These are phyloP conservation scores for Boletus rex-veris DNA, from an alignment of 768 basidiomycete genomes.

Conservation along the genomic window DNA sequence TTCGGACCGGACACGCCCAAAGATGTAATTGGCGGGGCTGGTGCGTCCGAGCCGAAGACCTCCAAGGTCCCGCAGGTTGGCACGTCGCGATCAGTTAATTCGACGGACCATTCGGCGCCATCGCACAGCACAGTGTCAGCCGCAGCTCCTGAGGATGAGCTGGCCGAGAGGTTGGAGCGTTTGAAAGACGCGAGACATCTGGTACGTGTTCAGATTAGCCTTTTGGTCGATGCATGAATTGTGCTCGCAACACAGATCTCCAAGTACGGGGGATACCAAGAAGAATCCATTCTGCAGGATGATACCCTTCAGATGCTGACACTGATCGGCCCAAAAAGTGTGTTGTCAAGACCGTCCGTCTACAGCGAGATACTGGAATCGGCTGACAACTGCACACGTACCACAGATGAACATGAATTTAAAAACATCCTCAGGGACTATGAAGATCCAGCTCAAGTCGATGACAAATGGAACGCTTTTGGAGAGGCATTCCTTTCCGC, in stretches of 20 bases:
- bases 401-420: slow-evolving; percentile 15
- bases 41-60: slow-evolving; percentile 1
- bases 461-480: slow-evolving; percentile 20
- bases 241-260: slow-evolving; percentile 17
- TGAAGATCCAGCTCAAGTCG: slow-evolving; percentile 11
- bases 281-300: slow-evolving; percentile 20
- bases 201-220: slow-evolving; percentile 9
- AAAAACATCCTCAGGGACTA: slow-evolving; percentile 14
- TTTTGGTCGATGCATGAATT: background rate
- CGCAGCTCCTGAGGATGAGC: slow-evolving; percentile 10
- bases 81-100: slow-evolving; percentile 4
- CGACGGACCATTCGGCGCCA: background rate
- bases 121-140: background rate
- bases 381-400: background rate
- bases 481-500: slow-evolving; percentile 20
- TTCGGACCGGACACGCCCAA: slow-evolving; percentile 16
- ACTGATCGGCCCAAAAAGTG: slow-evolving; percentile 19
- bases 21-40: slow-evolving; percentile 6
- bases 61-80: slow-evolving; percentile 7
- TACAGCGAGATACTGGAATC: background rate
- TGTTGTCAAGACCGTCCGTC: background rate
- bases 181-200: slow-evolving; percentile 19
- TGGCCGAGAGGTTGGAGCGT: slow-evolving; percentile 7
- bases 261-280: background rate
- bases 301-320: slow-evolving; percentile 26